Conservation (phyloP, 352 stramenopile species). For the Globisporangium uncinulatum region DNA sequence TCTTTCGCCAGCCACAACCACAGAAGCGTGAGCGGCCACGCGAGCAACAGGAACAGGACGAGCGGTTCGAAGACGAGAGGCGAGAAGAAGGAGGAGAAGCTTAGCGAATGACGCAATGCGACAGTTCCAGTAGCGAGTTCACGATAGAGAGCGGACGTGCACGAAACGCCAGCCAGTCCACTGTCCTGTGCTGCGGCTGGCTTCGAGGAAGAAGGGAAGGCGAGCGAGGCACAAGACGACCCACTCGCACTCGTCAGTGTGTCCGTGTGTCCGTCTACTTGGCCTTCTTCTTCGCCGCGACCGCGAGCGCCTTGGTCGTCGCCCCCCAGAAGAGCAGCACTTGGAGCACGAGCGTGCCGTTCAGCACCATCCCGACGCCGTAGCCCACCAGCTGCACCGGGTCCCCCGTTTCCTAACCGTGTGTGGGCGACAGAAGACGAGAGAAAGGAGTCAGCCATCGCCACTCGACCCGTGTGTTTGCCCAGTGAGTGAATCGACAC, state of each 20-base stretch:
- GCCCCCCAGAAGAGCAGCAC: conserved; percentile 78
- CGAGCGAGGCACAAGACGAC: no score
- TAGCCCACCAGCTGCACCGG: conserved; percentile 65
- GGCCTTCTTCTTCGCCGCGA: conserved; percentile 64
- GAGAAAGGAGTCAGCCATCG: no score
- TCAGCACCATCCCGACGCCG: conserved; percentile 66
- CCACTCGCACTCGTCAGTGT: not conserved
- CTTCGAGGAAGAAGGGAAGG: no score
- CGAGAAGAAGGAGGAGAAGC: conserved; percentile 20
- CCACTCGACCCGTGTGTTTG: no score
- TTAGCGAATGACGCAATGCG: no score
- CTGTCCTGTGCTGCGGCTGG: no score
- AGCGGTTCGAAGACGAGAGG: conserved; percentile 19
- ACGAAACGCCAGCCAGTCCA: no score
- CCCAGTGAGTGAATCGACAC: no score
- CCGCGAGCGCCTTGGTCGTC: conserved; percentile 64
- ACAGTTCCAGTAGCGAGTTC: no score
- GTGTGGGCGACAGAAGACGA: no score
- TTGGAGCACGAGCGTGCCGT: conserved; percentile 72
- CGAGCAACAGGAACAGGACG: conserved; percentile 23
- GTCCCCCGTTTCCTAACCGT: conserved; percentile 63
- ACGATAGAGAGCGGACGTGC: not conserved
- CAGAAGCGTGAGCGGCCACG: conserved; percentile 47
- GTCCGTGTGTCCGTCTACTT: conserved; percentile 22
- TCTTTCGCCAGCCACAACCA: conserved; percentile 60